A percentile compares a stretch with the other conserved stretches of the same genome.
Evolutionary conservation across 75 land plant genomes (phyloP).

Genomic region (Larix kaempferi): DNA sequence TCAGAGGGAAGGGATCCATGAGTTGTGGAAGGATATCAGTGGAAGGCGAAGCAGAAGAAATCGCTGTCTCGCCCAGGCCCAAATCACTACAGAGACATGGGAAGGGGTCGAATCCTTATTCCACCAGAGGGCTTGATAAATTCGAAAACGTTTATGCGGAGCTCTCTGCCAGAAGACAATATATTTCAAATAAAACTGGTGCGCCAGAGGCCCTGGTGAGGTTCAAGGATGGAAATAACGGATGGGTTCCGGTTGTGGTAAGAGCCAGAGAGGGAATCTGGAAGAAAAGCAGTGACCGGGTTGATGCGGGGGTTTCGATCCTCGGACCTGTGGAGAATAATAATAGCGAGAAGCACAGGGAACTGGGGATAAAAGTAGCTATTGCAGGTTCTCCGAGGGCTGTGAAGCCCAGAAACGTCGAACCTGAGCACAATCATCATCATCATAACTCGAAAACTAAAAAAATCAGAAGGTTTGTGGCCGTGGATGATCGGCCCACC

Average conservation of each 20-base stretch:
- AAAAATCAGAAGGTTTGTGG: background rate
- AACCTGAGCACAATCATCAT: background rate
- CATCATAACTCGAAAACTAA: too few species aligned
- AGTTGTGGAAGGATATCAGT: background rate
- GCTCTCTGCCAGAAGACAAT: conserved; percentile 5
- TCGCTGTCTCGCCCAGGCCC: too few species aligned
- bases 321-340: background rate
- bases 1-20: background rate
- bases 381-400: too few species aligned
- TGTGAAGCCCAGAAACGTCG: background rate
- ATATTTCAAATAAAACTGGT: conserved; percentile 6
- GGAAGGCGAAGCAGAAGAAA: conserved; percentile 7
- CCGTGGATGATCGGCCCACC: background rate
- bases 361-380: too few species aligned
- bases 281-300: too few species aligned
- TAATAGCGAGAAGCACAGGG: too few species aligned
- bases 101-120: conserved; percentile 3
- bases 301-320: background rate
- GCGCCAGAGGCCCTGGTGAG: conserved; percentile 7
- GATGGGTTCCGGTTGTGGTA: conserved; percentile 11
- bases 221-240: background rate
- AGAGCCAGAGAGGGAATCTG: background rate
- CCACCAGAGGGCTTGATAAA: conserved; percentile 11
- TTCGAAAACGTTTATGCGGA: conserved; percentile 6
- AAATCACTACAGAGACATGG: too few species aligned